These are phyloP conservation scores for Fusarium hostae DNA, from an alignment of 2,329 filamentous ascomycete genomes.

Conservation along the genomic window DNA sequence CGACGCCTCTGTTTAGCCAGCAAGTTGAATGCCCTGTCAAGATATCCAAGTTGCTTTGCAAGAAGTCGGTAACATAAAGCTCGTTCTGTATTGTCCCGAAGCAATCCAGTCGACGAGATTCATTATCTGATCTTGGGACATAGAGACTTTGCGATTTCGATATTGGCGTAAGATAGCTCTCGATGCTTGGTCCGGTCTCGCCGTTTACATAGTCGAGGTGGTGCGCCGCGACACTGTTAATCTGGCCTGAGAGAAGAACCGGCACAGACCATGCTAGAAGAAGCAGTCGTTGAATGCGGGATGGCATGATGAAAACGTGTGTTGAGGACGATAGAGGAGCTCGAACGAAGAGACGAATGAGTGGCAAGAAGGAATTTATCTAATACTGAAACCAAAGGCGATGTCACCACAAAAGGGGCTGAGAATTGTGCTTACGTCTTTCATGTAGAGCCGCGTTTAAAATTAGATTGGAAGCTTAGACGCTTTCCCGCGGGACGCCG, in stretches of 20 bases:
- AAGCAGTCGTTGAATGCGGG: not conserved
- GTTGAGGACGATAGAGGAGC: fast-evolving
- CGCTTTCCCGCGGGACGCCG: not conserved
- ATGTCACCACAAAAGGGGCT: not conserved
- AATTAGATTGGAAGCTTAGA: not conserved
- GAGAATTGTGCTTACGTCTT: not conserved
- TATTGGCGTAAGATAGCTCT: not conserved
- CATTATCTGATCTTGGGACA: not conserved
- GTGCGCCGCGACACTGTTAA: too few species aligned
- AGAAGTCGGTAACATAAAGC: not conserved
- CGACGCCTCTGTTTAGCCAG: not conserved
- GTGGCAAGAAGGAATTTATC: not conserved
- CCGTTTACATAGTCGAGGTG: not conserved
- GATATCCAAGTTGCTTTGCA: not conserved
- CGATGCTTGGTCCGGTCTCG: not conserved
- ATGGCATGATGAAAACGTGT: not conserved
- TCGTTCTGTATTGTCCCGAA: not conserved
- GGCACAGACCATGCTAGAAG: not conserved
- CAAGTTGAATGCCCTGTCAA: not conserved
- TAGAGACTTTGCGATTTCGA: fast-evolving
- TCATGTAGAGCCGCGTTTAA: not conserved
- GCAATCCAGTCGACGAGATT: fast-evolving
- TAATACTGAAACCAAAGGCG: not conserved
- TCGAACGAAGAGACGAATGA: not conserved
- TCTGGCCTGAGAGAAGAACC: not conserved